A percentile compares a stretch with the other conserved stretches of the same genome.
Evolutionary conservation across 1,284 basidiomycete species (phyloP).

Genomic region (Ganoderma lingzhi): DNA sequence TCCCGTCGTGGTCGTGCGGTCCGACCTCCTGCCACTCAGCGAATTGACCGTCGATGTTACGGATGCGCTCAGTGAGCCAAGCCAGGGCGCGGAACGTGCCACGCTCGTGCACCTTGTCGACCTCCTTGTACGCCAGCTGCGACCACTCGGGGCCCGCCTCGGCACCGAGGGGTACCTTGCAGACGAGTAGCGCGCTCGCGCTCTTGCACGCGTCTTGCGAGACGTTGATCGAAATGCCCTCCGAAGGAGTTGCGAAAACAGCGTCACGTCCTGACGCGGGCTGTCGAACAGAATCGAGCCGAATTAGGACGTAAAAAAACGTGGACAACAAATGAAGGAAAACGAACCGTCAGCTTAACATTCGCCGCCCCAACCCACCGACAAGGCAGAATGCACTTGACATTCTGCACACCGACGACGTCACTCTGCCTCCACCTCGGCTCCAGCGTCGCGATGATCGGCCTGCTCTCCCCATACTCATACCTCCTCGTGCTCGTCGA

Average conservation of each 20-base stretch:
- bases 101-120: constrained; percentile 88
- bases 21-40: constrained; percentile 65
- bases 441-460: constrained; percentile 76
- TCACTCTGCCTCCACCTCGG: constrained; percentile 81
- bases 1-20: constrained; percentile 44
- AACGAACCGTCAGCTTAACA: constrained; percentile 61
- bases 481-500: constrained; percentile 80
- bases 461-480: constrained; percentile 83
- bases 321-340: neutral
- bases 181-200: constrained; percentile 83
- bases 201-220: constrained; percentile 71
- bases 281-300: constrained; percentile 43
- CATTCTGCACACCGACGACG: constrained; percentile 52
- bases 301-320: constrained; percentile 6
- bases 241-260: constrained; percentile 68
- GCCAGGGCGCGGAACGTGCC: constrained; percentile 82
- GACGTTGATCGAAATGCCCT: constrained; percentile 60
- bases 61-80: constrained; percentile 88
- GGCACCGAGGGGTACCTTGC: constrained; percentile 71
- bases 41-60: constrained; percentile 73
- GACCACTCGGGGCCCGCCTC: constrained; percentile 85
- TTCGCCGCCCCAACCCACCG: constrained; percentile 64
- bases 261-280: constrained; percentile 65
- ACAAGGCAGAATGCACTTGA: constrained; percentile 67
- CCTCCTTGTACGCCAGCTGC: constrained; percentile 73